Evolutionary conservation across 1,139 yeast genomes (phyloP).

Genomic region (Blastobotrys malaysiensis): DNA sequence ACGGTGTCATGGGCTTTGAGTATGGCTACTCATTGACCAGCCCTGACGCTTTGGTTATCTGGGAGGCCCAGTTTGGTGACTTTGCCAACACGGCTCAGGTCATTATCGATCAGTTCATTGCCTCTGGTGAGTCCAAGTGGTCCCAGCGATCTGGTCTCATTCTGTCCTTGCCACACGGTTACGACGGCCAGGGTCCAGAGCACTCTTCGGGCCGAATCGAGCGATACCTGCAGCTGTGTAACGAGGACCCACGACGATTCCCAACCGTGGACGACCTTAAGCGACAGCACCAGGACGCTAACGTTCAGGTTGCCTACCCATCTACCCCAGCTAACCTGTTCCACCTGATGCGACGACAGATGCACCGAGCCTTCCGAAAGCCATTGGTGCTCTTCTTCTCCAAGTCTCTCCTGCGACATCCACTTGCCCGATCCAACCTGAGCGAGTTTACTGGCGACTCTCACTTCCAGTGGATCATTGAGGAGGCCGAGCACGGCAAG

Average conservation of each 20-base stretch:
- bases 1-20: conserved; percentile 98
- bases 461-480: conserved; percentile 92
- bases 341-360: conserved; percentile 97
- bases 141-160: conserved; percentile 97
- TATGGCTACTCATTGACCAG: conserved; percentile 97
- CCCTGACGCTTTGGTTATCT: conserved; percentile 93
- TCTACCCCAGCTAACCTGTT: conserved; percentile 95
- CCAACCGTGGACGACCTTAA: conserved; percentile 83
- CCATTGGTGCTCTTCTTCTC: conserved; percentile 88
- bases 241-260: conserved; percentile 93
- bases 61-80: conserved; percentile 99
- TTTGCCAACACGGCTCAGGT: conserved; percentile 99
- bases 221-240: conserved; percentile 91
- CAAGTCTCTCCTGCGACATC: conserved; percentile 92
- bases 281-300: conserved; percentile 98
- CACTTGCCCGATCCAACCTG: conserved; percentile 84
- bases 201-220: conserved; percentile 98
- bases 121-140: conserved; percentile 98
- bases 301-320: conserved; percentile 97
- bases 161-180: conserved; percentile 96
- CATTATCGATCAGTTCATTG: conserved; percentile 90
- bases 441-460: conserved; percentile 87
- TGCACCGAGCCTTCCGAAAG: conserved; percentile 98
- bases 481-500: conserved; percentile 79
- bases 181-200: conserved; percentile 99